Evolutionary conservation across 768 basidiomycete genomes (phyloP).

Genomic region (Termitomyces sp.): DNA sequence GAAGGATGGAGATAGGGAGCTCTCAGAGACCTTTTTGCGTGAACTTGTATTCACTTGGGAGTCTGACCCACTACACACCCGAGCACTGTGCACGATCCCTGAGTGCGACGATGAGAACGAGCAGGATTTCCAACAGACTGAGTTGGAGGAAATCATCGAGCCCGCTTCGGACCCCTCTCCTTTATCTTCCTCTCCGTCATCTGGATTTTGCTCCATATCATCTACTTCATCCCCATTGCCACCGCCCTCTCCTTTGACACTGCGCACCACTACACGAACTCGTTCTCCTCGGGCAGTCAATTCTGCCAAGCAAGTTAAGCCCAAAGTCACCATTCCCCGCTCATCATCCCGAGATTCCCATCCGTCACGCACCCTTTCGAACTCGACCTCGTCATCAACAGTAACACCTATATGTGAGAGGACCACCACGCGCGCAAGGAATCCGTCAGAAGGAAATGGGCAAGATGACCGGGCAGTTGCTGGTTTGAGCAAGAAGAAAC

Average conservation of each 20-base stretch:
- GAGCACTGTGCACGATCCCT: constrained; percentile 6
- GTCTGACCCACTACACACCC: constrained; percentile 7
- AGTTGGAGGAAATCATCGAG: neutral
- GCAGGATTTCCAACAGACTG: neutral
- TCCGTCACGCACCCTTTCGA: neutral
- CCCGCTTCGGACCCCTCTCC: neutral
- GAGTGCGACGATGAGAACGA: constrained; percentile 13
- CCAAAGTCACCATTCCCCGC: neutral
- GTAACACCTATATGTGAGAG: neutral
- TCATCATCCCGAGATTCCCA: neutral
- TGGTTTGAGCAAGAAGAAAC: neutral
- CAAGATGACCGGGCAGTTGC: neutral
- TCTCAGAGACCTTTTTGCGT: constrained; percentile 10
- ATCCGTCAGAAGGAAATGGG: neutral
- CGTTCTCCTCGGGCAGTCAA: neutral
- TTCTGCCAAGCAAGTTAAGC: neutral
- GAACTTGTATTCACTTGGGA: constrained; percentile 14
- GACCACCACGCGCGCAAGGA: neutral
- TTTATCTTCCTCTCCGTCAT: neutral
- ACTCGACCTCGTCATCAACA: neutral
- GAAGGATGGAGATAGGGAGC: neutral
- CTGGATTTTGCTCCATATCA: neutral
- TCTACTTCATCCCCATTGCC: neutral
- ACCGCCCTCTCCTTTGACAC: neutral
- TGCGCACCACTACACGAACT: neutral